A percentile compares a stretch with the other conserved stretches of the same genome.
Evolutionary conservation across 2,329 filamentous ascomycete species (phyloP).

Genomic region (Paecilomyces sp.): DNA sequence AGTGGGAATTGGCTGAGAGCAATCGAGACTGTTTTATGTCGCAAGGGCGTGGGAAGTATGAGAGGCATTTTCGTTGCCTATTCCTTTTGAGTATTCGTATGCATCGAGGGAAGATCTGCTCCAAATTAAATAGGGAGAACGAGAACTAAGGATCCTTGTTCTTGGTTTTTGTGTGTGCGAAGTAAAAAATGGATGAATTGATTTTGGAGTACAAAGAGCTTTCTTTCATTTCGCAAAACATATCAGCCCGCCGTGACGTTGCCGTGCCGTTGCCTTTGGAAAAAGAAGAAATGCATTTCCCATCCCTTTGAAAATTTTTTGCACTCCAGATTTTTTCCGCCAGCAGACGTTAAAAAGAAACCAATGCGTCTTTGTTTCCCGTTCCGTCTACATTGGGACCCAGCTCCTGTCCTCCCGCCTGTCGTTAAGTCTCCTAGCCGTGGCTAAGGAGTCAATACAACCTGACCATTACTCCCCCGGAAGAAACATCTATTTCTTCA

Average conservation of each 20-base stretch:
- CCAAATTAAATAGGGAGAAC: not conserved
- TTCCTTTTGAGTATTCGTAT: too few relatives aligned
- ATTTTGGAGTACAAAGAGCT: constrained; percentile 1
- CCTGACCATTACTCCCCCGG: not conserved
- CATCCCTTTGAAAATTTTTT: constrained; percentile 3
- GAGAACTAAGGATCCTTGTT: not conserved
- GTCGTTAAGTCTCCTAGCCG: not conserved
- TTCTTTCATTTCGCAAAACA: constrained; percentile 1
- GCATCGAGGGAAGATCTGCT: too few relatives aligned
- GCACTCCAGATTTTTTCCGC: not conserved
- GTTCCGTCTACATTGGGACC: not conserved
- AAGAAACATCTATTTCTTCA: constrained; percentile 65
- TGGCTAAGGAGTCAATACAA: not conserved
- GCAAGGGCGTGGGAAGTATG: too few relatives aligned
- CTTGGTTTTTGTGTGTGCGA: not conserved
- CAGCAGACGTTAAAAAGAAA: not conserved
- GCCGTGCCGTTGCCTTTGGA: constrained; percentile 1
- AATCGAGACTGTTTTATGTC: too few relatives aligned
- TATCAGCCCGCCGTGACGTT: not conserved
- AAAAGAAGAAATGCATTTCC: not conserved
- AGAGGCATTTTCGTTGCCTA: too few relatives aligned
- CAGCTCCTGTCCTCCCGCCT: not conserved
- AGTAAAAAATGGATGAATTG: not conserved
- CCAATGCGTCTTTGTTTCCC: not conserved
- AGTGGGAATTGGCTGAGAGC: too few relatives aligned